phyloP scores from a whole-genome alignment of 2,329 filamentous ascomycete species.

The Trichoderma sp. region DNA sequence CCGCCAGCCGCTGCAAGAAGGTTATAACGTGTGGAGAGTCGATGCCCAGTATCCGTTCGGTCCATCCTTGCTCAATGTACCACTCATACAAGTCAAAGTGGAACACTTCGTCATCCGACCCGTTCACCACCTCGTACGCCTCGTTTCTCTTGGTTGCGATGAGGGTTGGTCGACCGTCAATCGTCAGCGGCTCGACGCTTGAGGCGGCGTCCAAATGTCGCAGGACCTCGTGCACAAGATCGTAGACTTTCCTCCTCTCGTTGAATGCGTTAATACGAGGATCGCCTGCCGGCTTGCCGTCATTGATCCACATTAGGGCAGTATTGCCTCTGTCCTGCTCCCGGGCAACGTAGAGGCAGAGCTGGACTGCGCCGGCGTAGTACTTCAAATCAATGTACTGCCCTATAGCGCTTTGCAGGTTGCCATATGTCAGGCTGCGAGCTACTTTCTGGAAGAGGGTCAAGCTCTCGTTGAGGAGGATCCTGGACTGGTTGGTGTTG shows the following conservation, averaged over 20 bases:
- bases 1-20: slow-evolving; percentile 76
- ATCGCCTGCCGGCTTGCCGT: slow-evolving; percentile 71
- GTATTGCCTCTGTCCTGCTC: slow-evolving; percentile 84
- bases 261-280: slow-evolving; percentile 64
- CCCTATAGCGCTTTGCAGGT: slow-evolving; percentile 71
- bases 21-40: slow-evolving; percentile 81
- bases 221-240: slow-evolving; percentile 81
- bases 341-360: slow-evolving; percentile 78
- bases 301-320: slow-evolving; percentile 82
- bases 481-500: slow-evolving; percentile 72
- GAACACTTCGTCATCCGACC: slow-evolving; percentile 88
- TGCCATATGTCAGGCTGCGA: slow-evolving; percentile 73
- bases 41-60: slow-evolving; percentile 78
- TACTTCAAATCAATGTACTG: slow-evolving; percentile 83
- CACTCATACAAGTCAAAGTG: slow-evolving; percentile 96
- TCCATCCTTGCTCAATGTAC: slow-evolving; percentile 85
- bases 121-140: slow-evolving; percentile 86
- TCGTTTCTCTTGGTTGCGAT: slow-evolving; percentile 77
- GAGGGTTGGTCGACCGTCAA: slow-evolving; percentile 75
- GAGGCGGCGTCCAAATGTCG: slow-evolving; percentile 71
- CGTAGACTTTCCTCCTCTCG: slow-evolving; percentile 74
- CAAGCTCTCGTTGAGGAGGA: slow-evolving; percentile 82
- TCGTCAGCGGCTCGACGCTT: slow-evolving; percentile 63
- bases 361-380: slow-evolving; percentile 87
- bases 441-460: slow-evolving; percentile 87